These are phyloP conservation scores for Penicillium bovifimosum DNA, from an alignment of 495 filamentous ascomycete genomes.

Conservation along the genomic window DNA sequence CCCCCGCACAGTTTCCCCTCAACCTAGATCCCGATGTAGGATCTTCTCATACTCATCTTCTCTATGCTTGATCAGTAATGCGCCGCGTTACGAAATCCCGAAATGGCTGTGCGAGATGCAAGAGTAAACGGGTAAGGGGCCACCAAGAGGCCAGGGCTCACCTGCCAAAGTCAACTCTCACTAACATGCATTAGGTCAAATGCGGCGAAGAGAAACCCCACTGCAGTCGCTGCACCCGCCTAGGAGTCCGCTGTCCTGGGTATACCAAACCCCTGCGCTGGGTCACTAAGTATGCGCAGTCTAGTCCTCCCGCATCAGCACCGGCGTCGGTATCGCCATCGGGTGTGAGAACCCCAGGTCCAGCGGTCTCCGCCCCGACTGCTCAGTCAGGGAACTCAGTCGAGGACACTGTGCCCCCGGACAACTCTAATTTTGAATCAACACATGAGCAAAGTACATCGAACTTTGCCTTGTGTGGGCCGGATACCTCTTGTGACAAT, in stretches of 20 bases:
- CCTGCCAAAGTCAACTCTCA: neutral
- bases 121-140: constrained; percentile 44
- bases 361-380: constrained; percentile 3
- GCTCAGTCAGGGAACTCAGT: neutral
- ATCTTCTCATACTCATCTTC: neutral
- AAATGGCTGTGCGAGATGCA: constrained; percentile 44
- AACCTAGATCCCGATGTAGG: neutral
- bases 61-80: constrained; percentile 21
- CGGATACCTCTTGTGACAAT: constrained; percentile 25
- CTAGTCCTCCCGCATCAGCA: constrained; percentile 15
- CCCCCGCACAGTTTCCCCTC: constrained; percentile 15
- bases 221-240: constrained; percentile 47
- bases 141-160: neutral
- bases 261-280: constrained; percentile 50
- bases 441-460: constrained; percentile 3
- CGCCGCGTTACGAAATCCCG: constrained; percentile 45
- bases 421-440: constrained; percentile 2
- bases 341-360: constrained; percentile 11
- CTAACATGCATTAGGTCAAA: constrained; percentile 39
- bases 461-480: constrained; percentile 16
- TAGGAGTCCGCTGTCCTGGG: constrained; percentile 47
- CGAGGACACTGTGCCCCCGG: constrained; percentile 2
- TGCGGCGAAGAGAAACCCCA: constrained; percentile 51
- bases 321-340: neutral
- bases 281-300: constrained; percentile 46